A percentile compares a stretch with the other conserved stretches of the same genome.
Conservation (phyloP, 225 moss, liverwort and hornwort species). For the Pseudisothecium myosuroides region DNA sequence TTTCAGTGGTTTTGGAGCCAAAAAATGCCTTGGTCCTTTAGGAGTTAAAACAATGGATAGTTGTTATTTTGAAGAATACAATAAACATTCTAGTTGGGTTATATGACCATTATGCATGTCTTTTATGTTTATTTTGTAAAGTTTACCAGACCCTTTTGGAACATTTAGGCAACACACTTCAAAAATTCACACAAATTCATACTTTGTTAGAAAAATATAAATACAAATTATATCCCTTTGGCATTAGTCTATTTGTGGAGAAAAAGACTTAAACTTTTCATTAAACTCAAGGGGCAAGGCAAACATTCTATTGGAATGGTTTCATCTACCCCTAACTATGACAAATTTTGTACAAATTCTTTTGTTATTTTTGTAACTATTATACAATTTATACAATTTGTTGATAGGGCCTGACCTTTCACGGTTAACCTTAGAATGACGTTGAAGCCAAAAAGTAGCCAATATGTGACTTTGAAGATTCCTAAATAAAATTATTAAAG, state of each 20-base stretch:
- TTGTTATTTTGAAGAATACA: background rate
- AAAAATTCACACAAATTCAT: background rate
- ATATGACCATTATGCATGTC: background rate
- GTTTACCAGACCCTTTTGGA: background rate
- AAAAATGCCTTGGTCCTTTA: no score
- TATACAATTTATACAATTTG: background rate
- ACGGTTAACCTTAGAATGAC: no score
- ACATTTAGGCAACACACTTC: background rate
- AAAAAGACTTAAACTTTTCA: background rate
- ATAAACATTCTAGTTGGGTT: background rate
- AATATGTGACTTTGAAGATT: no score
- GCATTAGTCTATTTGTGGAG: no score
- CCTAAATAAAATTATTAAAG: no score
- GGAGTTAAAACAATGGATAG: no score
- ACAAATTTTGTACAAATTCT: background rate
- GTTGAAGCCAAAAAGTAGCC: no score
- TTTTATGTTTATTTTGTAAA: background rate
- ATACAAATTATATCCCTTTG: background rate
- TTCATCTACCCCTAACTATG: background rate
- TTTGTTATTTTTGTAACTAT: background rate
- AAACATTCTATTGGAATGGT: background rate
- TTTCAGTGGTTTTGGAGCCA: no score
- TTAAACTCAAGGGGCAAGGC: background rate
- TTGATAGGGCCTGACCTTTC: no score
- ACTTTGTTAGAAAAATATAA: accelerated